A percentile compares a stretch with the other conserved stretches of the same genome.
phyloP scores from a whole-genome alignment of 768 basidiomycete genomes.

The Pulveroboletus sp. region DNA sequence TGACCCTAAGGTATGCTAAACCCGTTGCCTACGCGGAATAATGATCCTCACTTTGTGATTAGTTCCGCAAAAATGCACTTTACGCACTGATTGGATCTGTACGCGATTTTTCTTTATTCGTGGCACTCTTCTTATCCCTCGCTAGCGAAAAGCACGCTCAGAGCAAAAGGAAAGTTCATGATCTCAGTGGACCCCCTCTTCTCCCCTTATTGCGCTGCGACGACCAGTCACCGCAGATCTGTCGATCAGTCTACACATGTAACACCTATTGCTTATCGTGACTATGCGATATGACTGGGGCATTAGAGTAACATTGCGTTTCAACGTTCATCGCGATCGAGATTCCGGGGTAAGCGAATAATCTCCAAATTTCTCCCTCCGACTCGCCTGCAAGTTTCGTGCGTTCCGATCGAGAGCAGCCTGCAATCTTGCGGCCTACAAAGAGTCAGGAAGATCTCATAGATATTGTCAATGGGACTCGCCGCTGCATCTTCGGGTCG shows the following conservation, averaged over 20 bases:
- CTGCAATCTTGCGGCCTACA: slow-evolving; percentile 63
- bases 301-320: slow-evolving; percentile 10
- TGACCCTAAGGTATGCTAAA: slow-evolving; percentile 64
- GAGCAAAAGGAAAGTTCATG: slow-evolving; percentile 53
- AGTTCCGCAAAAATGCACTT: slow-evolving; percentile 85
- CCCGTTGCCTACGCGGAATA: background rate
- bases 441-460: background rate
- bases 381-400: slow-evolving; percentile 27
- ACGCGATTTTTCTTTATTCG: slow-evolving; percentile 25
- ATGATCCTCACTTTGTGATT: slow-evolving; percentile 4
- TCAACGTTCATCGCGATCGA: slow-evolving; percentile 5
- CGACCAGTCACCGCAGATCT: background rate
- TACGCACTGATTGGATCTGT: slow-evolving; percentile 74
- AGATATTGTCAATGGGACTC: slow-evolving; percentile 22
- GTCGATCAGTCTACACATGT: slow-evolving; percentile 18
- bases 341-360: slow-evolving; percentile 20
- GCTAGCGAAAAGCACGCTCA: slow-evolving; percentile 61
- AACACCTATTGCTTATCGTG: slow-evolving; percentile 20
- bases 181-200: slow-evolving; percentile 3
- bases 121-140: background rate
- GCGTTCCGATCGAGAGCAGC: slow-evolving; percentile 54
- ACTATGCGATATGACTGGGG: slow-evolving; percentile 17
- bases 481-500: slow-evolving; percentile 82
- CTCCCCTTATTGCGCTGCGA: background rate
- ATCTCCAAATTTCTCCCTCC: slow-evolving; percentile 22